Conservation (phyloP, 805 yeast genomes). For the Komagataella ulmi region DNA sequence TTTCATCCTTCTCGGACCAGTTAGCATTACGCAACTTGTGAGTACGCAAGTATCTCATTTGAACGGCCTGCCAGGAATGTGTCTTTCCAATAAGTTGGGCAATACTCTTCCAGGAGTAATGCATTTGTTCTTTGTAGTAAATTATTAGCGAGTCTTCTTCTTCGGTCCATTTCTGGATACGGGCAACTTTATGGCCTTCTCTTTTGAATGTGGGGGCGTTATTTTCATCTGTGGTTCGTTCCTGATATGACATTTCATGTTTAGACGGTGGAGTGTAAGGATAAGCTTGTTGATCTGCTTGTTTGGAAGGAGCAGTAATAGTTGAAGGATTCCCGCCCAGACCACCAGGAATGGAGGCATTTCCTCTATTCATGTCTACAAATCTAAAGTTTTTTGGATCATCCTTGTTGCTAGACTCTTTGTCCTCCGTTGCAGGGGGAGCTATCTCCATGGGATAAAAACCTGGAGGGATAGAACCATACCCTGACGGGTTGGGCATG, state of each 20-base stretch:
- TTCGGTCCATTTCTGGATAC: conserved; percentile 16
- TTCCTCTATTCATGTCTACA: neutral
- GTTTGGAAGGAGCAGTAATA: neutral
- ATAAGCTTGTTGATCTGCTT: neutral
- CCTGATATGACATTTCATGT: neutral
- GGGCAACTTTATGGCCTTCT: neutral
- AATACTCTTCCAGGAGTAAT: conserved; percentile 24
- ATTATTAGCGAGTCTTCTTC: conserved; percentile 23
- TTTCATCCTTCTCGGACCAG: conserved; percentile 22
- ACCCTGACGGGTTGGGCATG: neutral
- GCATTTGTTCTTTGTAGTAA: conserved; percentile 21
- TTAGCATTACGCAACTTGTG: conserved; percentile 20
- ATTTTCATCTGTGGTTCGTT: neutral
- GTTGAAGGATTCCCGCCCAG: neutral
- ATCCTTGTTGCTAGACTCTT: neutral
- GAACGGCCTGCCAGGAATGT: conserved; percentile 32
- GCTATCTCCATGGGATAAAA: neutral
- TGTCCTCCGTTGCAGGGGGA: neutral
- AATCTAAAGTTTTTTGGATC: neutral
- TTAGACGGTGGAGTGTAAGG: neutral
- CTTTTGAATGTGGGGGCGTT: neutral
- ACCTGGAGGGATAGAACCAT: neutral
- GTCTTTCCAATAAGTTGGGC: conserved; percentile 15
- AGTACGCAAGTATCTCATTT: conserved; percentile 29
- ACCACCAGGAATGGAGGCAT: neutral